Evolutionary conservation across 2,329 filamentous ascomycete genomes (phyloP).

Genomic region (Uncinocarpus reesii): DNA sequence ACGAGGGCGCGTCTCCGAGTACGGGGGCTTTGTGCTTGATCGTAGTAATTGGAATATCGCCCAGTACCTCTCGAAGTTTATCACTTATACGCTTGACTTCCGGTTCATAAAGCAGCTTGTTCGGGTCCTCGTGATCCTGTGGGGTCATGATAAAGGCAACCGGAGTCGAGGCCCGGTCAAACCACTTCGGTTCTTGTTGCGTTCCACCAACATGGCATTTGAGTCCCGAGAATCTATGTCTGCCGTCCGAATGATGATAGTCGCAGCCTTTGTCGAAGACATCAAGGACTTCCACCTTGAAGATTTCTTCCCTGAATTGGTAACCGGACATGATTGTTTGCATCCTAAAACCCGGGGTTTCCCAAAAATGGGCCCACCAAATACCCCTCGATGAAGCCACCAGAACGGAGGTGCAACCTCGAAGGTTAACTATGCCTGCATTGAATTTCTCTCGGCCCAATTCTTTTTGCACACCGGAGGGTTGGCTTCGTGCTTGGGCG

Average conservation of each 20-base stretch:
- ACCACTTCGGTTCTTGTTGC: not conserved
- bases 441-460: not conserved
- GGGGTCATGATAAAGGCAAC: slow-evolving; percentile 4
- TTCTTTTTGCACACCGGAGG: not conserved
- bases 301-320: not conserved
- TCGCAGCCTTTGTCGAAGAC: not conserved
- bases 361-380: slow-evolving; percentile 10
- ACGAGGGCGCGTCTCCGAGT: not conserved
- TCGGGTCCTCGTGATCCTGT: not conserved
- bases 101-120: not conserved
- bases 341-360: slow-evolving; percentile 2
- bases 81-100: not conserved
- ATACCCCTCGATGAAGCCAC: not conserved
- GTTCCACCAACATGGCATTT: not conserved
- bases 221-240: not conserved
- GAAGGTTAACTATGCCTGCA: not conserved
- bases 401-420: slow-evolving; percentile 1
- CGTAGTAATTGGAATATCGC: not conserved
- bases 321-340: not conserved
- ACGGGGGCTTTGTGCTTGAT: not conserved
- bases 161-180: not conserved
- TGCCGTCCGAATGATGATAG: not conserved
- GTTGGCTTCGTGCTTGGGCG: not conserved
- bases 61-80: not conserved
- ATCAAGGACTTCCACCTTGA: not conserved